phyloP scores from a whole-genome alignment of 73 alveolate genomes.

The Paramecium sonneborni region DNA sequence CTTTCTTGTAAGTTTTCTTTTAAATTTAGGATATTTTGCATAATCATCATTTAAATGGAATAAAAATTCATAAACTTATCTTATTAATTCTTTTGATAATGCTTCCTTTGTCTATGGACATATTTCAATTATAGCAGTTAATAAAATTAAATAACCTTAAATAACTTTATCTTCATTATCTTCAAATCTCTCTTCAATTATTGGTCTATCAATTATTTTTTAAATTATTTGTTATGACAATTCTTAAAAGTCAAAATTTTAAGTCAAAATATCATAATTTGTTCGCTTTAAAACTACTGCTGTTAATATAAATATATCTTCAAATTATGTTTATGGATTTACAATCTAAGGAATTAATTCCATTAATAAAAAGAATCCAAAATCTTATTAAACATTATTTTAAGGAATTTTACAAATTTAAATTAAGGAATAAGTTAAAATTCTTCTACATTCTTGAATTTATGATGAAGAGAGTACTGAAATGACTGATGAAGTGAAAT shows the following conservation, averaged over 20 bases:
- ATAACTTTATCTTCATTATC: slow-evolving; percentile 47
- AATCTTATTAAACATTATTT: not conserved
- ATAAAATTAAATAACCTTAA: slow-evolving; percentile 4
- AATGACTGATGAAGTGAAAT: not conserved
- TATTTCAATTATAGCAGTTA: not conserved
- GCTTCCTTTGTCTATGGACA: not conserved
- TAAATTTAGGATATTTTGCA: slow-evolving; percentile 38
- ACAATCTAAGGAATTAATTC: not conserved
- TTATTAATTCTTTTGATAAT: not conserved
- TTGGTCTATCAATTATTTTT: not conserved
- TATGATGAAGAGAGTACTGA: not conserved
- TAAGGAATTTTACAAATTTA: not conserved
- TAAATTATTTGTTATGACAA: not conserved
- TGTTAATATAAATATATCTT: not conserved
- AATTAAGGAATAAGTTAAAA: not conserved
- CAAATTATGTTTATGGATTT: not conserved
- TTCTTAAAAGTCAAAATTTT: not conserved
- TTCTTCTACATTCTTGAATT: not conserved
- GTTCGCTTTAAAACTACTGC: not conserved
- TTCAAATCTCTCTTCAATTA: slow-evolving; percentile 47
- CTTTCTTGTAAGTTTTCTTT: slow-evolving; percentile 29
- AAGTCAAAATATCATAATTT: not conserved
- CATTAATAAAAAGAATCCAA: not conserved
- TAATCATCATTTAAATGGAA: slow-evolving; percentile 36
- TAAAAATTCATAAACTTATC: not conserved